Conservation (phyloP, 2,329 filamentous ascomycete genomes). For the Colletotrichum tropicale region DNA sequence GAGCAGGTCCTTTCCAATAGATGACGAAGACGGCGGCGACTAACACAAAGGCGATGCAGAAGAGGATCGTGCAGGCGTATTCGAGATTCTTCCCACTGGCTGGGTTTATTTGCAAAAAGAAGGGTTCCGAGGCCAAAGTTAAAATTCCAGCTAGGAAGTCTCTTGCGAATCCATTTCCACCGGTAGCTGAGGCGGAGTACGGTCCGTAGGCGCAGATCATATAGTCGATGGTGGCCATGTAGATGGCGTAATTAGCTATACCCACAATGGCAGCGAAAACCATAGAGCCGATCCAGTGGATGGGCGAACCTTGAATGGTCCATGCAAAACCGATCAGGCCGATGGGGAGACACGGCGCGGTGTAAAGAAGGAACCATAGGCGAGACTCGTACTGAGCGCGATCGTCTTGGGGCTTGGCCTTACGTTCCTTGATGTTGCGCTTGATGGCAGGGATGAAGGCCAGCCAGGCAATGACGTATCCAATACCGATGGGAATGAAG, state of each 20-base stretch:
- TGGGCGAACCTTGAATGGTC: slow-evolving; percentile 65
- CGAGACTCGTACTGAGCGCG: slow-evolving; percentile 72
- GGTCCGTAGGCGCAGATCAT: slow-evolving; percentile 77
- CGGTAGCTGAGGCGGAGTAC: slow-evolving; percentile 76
- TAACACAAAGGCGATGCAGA: slow-evolving; percentile 64
- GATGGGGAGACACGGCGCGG: slow-evolving; percentile 64
- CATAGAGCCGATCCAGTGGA: slow-evolving; percentile 73
- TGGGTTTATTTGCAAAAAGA: slow-evolving; percentile 32
- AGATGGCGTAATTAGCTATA: slow-evolving; percentile 76
- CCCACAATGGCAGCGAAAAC: slow-evolving; percentile 70
- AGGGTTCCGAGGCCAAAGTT: too few relatives aligned
- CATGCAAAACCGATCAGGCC: slow-evolving; percentile 75
- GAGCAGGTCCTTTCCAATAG: slow-evolving; percentile 66
- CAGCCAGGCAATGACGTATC: slow-evolving; percentile 67
- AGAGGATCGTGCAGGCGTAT: slow-evolving; percentile 68
- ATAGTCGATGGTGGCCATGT: slow-evolving; percentile 80
- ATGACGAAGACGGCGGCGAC: slow-evolving; percentile 69
- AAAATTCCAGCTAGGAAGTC: slow-evolving; percentile 77
- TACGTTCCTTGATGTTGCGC: slow-evolving; percentile 55
- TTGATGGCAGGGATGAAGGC: slow-evolving; percentile 63
- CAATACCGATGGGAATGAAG: slow-evolving; percentile 70
- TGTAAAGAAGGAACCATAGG: slow-evolving; percentile 68
- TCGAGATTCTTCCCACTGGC: slow-evolving; percentile 55
- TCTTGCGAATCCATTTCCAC: slow-evolving; percentile 76
- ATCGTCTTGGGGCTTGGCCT: slow-evolving; percentile 56